Evolutionary conservation across 371 early-diverging fungal genomes (phyloP).

Genomic region (Mucor mucedo): DNA sequence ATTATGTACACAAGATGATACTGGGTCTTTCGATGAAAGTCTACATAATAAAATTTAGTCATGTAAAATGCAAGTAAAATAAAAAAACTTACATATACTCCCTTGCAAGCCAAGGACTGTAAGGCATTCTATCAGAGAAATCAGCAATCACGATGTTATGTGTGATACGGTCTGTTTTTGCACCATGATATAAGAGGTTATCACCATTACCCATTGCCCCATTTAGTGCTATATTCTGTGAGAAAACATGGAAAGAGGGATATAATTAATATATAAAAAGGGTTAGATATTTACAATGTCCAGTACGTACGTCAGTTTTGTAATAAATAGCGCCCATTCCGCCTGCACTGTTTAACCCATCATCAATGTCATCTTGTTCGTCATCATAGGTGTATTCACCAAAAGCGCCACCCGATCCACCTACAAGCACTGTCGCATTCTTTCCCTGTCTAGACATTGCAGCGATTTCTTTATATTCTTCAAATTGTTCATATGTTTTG

Average conservation of each 20-base stretch:
- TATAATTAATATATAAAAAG: not conserved
- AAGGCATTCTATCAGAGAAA: conserved; percentile 55
- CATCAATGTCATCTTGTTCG: conserved; percentile 56
- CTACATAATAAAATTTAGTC: conserved; percentile 26
- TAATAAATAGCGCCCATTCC: conserved; percentile 46
- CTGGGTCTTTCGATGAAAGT: conserved; percentile 58
- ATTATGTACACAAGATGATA: conserved; percentile 66
- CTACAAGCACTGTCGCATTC: conserved; percentile 51
- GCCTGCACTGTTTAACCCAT: conserved; percentile 39
- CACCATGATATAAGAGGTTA: conserved; percentile 43
- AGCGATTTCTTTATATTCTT: conserved; percentile 61
- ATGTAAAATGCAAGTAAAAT: not conserved
- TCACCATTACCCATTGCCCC: conserved; percentile 38
- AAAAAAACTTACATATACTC: conserved; percentile 53
- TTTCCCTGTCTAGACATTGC: conserved; percentile 57
- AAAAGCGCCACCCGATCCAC: conserved; percentile 51
- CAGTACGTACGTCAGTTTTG: conserved; percentile 46
- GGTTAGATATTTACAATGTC: not conserved
- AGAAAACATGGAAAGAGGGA: not conserved
- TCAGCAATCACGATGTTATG: conserved; percentile 52
- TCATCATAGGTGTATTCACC: conserved; percentile 58
- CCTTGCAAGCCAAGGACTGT: conserved; percentile 57
- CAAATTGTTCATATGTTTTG: conserved; percentile 56
- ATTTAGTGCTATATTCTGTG: conserved; percentile 41
- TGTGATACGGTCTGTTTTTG: conserved; percentile 48